Percentiles rank a stretch among this genome's conserved stretches.
Evolutionary conservation across 371 early-diverging fungal genomes (phyloP).

Genomic region (Syncephalastrum racemosum): DNA sequence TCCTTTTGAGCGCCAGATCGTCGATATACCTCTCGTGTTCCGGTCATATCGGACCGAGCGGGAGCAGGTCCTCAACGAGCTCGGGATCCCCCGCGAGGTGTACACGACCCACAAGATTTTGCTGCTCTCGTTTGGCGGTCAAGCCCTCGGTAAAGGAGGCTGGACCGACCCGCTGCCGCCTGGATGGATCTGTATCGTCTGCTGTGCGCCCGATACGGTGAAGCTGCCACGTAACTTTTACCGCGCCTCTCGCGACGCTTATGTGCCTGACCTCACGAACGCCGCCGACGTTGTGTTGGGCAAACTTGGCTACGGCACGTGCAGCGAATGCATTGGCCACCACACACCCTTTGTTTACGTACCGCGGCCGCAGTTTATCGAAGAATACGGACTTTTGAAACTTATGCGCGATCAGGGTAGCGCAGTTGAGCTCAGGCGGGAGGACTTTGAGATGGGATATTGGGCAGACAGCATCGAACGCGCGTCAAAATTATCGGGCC

Average conservation of each 20-base stretch:
- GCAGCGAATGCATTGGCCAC: conserved; percentile 79
- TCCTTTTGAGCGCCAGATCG: conserved; percentile 32
- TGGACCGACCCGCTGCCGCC: conserved; percentile 65
- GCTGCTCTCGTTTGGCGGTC: conserved; percentile 79
- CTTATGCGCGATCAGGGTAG: conserved; percentile 67
- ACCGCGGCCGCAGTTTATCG: conserved; percentile 76
- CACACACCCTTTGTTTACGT: conserved; percentile 75
- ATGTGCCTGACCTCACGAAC: conserved; percentile 75
- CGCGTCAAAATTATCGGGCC: conserved; percentile 39
- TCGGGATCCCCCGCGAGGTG: conserved; percentile 62
- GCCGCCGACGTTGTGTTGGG: conserved; percentile 78
- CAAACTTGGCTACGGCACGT: conserved; percentile 81
- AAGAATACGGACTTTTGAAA: conserved; percentile 70
- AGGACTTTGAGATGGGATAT: conserved; percentile 61
- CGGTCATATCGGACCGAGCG: conserved; percentile 50
- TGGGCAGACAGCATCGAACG: conserved; percentile 53
- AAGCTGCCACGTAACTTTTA: conserved; percentile 59
- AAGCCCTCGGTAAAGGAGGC: conserved; percentile 48
- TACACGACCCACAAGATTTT: conserved; percentile 59
- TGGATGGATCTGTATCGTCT: conserved; percentile 78
- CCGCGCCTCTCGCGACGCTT: conserved; percentile 61
- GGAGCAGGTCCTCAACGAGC: conserved; percentile 48
- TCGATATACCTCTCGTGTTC: conserved; percentile 67
- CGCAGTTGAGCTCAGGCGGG: conserved; percentile 60
- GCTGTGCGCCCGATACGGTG: conserved; percentile 56